phyloP scores from a whole-genome alignment of 2,329 filamentous ascomycete species.

The Cladosporium sp. region DNA sequence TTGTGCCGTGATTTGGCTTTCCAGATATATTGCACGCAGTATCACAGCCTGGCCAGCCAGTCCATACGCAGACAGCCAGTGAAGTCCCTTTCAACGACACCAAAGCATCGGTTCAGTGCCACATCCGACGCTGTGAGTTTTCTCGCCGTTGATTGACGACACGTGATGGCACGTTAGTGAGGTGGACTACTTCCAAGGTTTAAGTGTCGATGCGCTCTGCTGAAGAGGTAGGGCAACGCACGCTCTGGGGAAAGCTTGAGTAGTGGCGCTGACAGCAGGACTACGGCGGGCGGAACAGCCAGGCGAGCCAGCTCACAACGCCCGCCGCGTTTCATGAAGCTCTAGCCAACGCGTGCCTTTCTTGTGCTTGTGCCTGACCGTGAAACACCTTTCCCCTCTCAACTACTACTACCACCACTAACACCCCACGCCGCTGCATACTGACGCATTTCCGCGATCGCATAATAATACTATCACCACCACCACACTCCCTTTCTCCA shows the following conservation, averaged over 20 bases:
- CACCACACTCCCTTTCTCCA: neutral
- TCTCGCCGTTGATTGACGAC: neutral
- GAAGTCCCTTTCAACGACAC: neutral
- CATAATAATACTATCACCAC: slow-evolving; percentile 2
- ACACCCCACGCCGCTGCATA: slow-evolving; percentile 4
- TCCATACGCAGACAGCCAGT: neutral
- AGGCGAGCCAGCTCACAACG: neutral
- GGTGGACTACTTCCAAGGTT: neutral
- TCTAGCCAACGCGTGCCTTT: slow-evolving; percentile 14
- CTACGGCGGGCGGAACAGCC: neutral
- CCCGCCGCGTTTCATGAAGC: slow-evolving; percentile 16
- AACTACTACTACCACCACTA: neutral
- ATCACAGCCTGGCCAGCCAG: neutral
- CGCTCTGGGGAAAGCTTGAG: slow-evolving; percentile 4
- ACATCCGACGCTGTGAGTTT: neutral
- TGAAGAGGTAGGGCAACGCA: neutral
- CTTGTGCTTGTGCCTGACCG: neutral
- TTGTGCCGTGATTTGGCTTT: neutral
- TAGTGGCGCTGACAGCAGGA: neutral
- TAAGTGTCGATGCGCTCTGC: neutral
- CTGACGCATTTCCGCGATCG: slow-evolving; percentile 5
- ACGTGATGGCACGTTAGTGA: slow-evolving; percentile 5
- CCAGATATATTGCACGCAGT: neutral
- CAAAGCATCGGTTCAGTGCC: neutral
- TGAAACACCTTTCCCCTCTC: slow-evolving; percentile 1